A percentile compares a stretch with the other conserved stretches of the same genome.
Evolutionary conservation across 805 yeast species (phyloP).

Genomic region (Hanseniaspora hatyaiensis): DNA sequence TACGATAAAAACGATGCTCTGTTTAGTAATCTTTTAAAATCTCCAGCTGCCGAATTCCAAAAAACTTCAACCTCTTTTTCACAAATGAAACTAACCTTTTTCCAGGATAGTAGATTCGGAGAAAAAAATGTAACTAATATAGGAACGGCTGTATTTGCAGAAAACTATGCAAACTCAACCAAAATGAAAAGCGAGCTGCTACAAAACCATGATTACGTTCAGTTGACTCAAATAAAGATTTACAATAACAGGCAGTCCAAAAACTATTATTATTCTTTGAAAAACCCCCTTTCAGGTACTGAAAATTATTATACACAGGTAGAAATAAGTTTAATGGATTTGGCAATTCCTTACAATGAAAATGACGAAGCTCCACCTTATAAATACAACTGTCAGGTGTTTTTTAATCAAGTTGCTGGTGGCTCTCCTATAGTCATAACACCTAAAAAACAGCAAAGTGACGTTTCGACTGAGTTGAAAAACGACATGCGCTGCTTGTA

Average conservation of each 20-base stretch:
- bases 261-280: constrained; percentile 6
- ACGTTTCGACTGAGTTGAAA: not conserved
- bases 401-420: constrained; percentile 3
- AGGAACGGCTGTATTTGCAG: not conserved
- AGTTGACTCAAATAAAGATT: not conserved
- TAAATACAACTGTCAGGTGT: constrained; percentile 11
- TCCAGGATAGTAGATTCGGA: constrained; percentile 8
- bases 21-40: not conserved
- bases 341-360: not conserved
- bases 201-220: not conserved
- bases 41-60: not conserved
- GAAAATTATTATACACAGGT: constrained; percentile 8
- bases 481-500: not conserved
- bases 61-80: not conserved
- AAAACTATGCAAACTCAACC: not conserved
- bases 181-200: not conserved
- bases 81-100: constrained; percentile 6
- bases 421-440: constrained; percentile 6
- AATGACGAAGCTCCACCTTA: not conserved
- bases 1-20: constrained; percentile 4
- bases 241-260: not conserved
- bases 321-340: not conserved
- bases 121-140: constrained; percentile 13
- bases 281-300: constrained; percentile 9
- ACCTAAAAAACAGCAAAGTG: not conserved